A percentile compares a stretch with the other conserved stretches of the same genome.
phyloP scores from a whole-genome alignment of 1,284 basidiomycete species.

The Stygiomarasmius scandens region DNA sequence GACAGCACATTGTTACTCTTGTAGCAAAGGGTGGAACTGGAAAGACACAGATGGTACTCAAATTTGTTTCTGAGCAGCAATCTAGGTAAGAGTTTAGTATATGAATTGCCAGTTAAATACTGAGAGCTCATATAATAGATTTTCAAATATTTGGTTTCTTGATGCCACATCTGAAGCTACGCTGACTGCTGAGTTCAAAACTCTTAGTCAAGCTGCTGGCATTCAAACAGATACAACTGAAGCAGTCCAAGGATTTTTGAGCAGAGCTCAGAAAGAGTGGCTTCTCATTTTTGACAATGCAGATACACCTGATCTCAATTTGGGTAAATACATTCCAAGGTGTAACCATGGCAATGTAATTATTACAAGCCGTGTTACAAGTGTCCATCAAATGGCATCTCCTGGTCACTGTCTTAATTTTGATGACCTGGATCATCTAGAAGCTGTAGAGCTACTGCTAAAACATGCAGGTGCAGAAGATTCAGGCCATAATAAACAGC shows the following conservation, averaged over 20 bases:
- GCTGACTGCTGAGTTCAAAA: background rate
- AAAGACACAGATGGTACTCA: slow-evolving; percentile 6
- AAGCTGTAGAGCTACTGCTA: slow-evolving; percentile 4
- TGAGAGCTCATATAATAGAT: background rate
- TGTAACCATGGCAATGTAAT: no score
- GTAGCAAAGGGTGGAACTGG: slow-evolving; percentile 5
- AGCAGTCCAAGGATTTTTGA: background rate
- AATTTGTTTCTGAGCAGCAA: slow-evolving; percentile 3
- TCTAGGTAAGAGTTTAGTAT: background rate
- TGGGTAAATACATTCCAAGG: background rate
- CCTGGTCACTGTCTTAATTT: background rate
- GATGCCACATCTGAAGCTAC: background rate
- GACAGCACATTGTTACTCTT: no score
- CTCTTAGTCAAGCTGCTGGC: background rate
- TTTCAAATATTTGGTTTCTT: slow-evolving; percentile 6
- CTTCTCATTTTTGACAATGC: slow-evolving; percentile 5
- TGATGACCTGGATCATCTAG: background rate
- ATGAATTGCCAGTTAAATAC: background rate
- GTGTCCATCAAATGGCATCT: background rate
- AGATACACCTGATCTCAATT: background rate
- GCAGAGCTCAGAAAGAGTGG: background rate
- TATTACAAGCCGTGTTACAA: no score
- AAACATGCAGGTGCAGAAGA: background rate
- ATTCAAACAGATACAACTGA: background rate
- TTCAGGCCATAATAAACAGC: background rate